Percentiles rank a stretch among this genome's conserved stretches.
These are phyloP conservation scores for Scedosporium dehoogii DNA, from an alignment of 2,329 filamentous ascomycete genomes.

Conservation along the genomic window DNA sequence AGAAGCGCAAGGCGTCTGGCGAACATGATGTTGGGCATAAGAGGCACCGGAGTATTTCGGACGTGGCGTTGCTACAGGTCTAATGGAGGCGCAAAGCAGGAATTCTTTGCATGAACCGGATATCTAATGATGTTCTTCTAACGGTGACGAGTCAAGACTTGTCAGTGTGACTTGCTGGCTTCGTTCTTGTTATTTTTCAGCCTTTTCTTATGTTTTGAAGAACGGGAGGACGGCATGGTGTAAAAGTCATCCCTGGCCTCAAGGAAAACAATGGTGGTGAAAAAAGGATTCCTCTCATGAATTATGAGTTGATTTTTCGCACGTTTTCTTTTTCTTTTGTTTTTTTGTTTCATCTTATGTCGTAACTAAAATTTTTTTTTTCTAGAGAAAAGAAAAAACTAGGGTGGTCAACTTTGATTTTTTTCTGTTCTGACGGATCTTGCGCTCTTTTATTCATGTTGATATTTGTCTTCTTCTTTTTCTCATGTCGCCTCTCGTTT, in stretches of 20 bases:
- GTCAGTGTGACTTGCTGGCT: not conserved
- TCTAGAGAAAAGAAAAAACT: too few species aligned
- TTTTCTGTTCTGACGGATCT: not conserved
- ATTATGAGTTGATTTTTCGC: not conserved
- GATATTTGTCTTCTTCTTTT: too few species aligned
- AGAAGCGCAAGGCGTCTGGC: constrained; percentile 46
- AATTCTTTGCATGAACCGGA: not conserved
- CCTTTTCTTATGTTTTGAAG: not conserved
- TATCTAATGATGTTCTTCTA: constrained; percentile 6
- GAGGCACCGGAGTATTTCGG: constrained; percentile 48
- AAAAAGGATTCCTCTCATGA: not conserved
- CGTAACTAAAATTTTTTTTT: too few species aligned
- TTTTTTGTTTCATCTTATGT: not conserved
- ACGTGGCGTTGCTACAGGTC: constrained; percentile 35
- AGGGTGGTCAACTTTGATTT: too few species aligned
- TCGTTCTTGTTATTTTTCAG: not conserved
- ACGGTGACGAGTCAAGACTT: not conserved
- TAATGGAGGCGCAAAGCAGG: not conserved
- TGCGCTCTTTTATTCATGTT: too few species aligned
- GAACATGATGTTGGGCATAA: constrained; percentile 37
- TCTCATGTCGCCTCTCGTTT: too few species aligned
- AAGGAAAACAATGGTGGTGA: not conserved
- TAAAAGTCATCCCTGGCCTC: not conserved
- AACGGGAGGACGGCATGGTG: not conserved
- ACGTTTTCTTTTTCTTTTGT: not conserved